Percentiles rank a stretch among this genome's conserved stretches.
These are phyloP conservation scores for Ailanthus altissimus DNA, from an alignment of 345 rosid genomes.

Conservation along the genomic window DNA sequence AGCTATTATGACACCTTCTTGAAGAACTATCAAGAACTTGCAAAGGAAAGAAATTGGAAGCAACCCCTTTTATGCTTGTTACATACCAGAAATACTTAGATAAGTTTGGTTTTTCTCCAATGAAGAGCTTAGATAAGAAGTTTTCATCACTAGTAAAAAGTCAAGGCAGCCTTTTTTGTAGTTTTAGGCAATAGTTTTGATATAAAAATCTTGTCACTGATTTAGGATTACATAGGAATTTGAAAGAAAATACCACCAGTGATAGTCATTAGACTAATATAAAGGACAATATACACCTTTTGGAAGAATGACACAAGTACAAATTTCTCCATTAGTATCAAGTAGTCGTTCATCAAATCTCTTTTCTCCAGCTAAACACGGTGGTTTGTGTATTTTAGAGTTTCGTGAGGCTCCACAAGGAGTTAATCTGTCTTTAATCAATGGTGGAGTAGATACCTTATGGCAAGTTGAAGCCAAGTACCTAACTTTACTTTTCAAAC, in stretches of 20 bases:
- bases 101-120: too few species aligned
- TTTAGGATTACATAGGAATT: too few species aligned
- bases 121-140: too few species aligned
- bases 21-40: constrained; percentile 69
- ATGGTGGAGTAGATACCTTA: constrained; percentile 65
- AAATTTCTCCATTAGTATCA: constrained; percentile 13
- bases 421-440: constrained; percentile 69
- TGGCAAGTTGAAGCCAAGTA: constrained; percentile 97
- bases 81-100: too few species aligned
- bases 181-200: too few species aligned
- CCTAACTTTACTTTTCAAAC: constrained; percentile 94
- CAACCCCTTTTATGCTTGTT: constrained; percentile 74
- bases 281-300: too few species aligned
- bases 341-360: constrained; percentile 12
- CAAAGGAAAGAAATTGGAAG: constrained; percentile 68
- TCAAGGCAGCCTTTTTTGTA: too few species aligned
- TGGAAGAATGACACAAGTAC: constrained; percentile 89
- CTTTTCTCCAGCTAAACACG: constrained; percentile 19
- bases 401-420: constrained; percentile 94
- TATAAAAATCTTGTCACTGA: too few species aligned
- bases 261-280: too few species aligned
- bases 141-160: too few species aligned
- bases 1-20: too few species aligned
- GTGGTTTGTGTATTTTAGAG: constrained; percentile 48
- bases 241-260: too few species aligned